Conservation (phyloP, 2,329 filamentous ascomycete genomes). For the Microascus cirrosus region DNA sequence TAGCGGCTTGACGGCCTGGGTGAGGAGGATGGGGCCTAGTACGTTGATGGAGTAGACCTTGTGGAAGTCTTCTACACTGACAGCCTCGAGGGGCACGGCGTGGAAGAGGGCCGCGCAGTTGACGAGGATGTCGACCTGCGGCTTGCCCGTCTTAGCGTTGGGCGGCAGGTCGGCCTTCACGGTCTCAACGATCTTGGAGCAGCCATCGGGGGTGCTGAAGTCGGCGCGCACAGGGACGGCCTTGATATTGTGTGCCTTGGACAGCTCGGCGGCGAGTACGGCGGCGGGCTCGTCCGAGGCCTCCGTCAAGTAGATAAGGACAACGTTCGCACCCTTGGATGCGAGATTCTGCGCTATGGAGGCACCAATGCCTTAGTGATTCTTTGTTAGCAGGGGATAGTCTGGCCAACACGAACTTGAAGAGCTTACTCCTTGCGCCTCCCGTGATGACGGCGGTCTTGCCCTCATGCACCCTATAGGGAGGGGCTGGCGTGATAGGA, state of each 20-base stretch:
- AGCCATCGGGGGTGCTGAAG: constrained; percentile 44
- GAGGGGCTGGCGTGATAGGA: constrained; percentile 8
- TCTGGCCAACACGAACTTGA: not conserved
- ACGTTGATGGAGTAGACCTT: constrained; percentile 47
- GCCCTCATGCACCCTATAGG: constrained; percentile 22
- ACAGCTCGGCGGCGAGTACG: constrained; percentile 33
- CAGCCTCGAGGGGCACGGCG: constrained; percentile 31
- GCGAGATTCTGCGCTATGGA: constrained; percentile 47
- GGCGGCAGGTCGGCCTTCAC: constrained; percentile 24
- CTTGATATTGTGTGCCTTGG: constrained; percentile 31
- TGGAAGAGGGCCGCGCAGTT: constrained; percentile 46
- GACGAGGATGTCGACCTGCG: constrained; percentile 45
- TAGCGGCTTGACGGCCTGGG: constrained; percentile 40
- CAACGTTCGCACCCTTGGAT: constrained; percentile 46
- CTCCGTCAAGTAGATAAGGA: constrained; percentile 49
- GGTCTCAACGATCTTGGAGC: constrained; percentile 41
- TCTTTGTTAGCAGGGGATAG: constrained; percentile 5
- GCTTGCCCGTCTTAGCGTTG: constrained; percentile 33
- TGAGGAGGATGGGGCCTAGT: constrained; percentile 42
- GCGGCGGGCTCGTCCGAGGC: constrained; percentile 35
- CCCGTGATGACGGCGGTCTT: constrained; percentile 40
- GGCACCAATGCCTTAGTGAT: constrained; percentile 42
- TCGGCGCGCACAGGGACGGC: constrained; percentile 51
- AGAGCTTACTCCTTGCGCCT: constrained; percentile 30
- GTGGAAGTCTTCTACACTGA: constrained; percentile 38